Conservation (phyloP, 1,139 yeast genomes). For the Meyerozyma guilliermondii region DNA sequence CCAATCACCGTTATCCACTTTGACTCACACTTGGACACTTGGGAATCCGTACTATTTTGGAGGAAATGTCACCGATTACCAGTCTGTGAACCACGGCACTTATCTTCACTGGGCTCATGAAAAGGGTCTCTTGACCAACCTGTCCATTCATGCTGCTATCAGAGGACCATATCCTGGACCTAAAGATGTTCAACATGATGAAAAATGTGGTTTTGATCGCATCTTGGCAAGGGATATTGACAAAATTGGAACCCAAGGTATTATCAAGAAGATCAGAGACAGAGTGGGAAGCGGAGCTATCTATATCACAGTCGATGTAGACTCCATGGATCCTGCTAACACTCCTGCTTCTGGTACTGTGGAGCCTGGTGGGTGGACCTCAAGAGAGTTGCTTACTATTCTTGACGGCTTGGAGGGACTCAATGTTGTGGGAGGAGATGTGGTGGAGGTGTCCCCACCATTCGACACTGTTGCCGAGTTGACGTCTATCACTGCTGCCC, state of each 20-base stretch:
- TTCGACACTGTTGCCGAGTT: conserved; percentile 10
- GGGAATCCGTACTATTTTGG: conserved; percentile 12
- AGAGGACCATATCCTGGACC: conserved; percentile 29
- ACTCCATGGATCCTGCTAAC: conserved; percentile 11
- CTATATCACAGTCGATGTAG: conserved; percentile 12
- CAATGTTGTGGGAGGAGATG: conserved; percentile 12
- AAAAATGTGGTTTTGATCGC: conserved; percentile 11
- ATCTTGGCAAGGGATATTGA: conserved; percentile 13
- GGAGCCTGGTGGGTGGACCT: conserved; percentile 14
- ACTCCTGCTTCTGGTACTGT: conserved; percentile 13
- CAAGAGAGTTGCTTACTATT: conserved; percentile 11
- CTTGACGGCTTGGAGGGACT: conserved; percentile 12
- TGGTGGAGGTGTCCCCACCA: conserved; percentile 13
- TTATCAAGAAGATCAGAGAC: conserved; percentile 9
- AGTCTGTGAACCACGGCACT: conserved; percentile 12
- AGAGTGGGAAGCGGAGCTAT: conserved; percentile 9
- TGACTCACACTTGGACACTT: conserved; percentile 14
- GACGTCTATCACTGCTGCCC: conserved; percentile 11
- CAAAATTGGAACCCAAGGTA: conserved; percentile 11
- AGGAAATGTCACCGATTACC: conserved; percentile 10
- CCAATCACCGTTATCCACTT: conserved; percentile 13
- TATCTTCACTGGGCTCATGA: conserved; percentile 13
- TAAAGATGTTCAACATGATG: conserved; percentile 11
- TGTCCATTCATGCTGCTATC: conserved; percentile 30
- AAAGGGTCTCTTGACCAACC: conserved; percentile 11